Conservation (phyloP, 2,329 filamentous ascomycete species). For the Grosmannia huntii region DNA sequence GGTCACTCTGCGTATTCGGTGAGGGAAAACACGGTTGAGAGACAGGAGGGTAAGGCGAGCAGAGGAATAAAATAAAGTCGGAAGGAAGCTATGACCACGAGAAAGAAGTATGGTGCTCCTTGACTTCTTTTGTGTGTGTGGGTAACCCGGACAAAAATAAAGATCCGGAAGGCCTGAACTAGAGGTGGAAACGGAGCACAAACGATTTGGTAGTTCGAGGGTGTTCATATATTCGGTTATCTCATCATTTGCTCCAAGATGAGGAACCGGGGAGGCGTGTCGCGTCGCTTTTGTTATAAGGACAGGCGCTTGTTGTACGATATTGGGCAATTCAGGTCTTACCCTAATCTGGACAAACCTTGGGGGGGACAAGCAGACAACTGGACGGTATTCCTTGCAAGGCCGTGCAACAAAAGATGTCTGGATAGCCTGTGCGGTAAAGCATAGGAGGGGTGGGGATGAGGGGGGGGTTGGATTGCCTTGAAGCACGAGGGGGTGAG, state of each 20-base stretch:
- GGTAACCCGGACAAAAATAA: neutral
- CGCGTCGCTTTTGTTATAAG: neutral
- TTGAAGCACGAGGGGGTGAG: neutral
- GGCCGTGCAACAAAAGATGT: neutral
- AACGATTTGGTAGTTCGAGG: neutral
- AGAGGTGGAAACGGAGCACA: neutral
- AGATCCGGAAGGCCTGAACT: neutral
- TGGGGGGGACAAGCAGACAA: neutral
- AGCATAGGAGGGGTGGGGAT: neutral
- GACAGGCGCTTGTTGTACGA: neutral
- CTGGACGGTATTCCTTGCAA: neutral
- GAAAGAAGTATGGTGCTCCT: neutral
- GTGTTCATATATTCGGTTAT: neutral
- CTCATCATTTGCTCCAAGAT: neutral
- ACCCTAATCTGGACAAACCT: neutral
- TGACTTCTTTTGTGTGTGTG: neutral
- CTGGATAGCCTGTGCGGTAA: neutral
- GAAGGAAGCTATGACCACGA: neutral
- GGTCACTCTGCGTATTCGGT: neutral
- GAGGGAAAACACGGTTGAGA: neutral
- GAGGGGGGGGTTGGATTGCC: neutral
- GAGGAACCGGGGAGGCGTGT: neutral
- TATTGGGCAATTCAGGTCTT: constrained; percentile 4
- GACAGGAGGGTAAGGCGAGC: neutral
- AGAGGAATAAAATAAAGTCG: neutral